Conservation (phyloP, 768 basidiomycete genomes). For the Pleurotus salmoneostramineus region DNA sequence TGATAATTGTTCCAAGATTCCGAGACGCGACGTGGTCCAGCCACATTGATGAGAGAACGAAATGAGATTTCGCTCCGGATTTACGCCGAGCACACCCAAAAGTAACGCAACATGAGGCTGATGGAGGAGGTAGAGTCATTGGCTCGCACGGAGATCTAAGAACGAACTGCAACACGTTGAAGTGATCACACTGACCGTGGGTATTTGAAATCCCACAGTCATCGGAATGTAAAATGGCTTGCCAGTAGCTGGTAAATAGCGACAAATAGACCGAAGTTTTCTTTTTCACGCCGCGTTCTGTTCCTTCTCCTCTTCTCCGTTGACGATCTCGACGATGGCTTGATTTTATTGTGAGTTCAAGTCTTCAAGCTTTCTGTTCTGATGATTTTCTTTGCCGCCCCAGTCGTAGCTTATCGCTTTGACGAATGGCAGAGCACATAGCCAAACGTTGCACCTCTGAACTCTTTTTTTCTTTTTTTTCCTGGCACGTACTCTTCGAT, state of each 20-base stretch:
- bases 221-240: background rate
- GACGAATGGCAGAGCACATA: constrained; percentile 19
- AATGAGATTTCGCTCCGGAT: too few relatives aligned
- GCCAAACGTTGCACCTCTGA: constrained; percentile 20
- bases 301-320: background rate
- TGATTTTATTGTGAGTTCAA: background rate
- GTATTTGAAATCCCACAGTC: too few relatives aligned
- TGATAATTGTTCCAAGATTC: too few relatives aligned
- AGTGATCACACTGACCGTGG: background rate
- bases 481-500: constrained; percentile 4
- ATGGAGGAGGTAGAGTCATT: too few relatives aligned
- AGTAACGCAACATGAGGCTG: too few relatives aligned
- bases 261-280: background rate
- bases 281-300: too few relatives aligned
- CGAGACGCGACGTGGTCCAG: too few relatives aligned
- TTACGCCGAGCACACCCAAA: too few relatives aligned
- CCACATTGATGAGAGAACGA: too few relatives aligned
- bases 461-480: background rate
- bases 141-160: too few relatives aligned
- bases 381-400: constrained; percentile 16
- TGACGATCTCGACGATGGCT: background rate
- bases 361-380: background rate
- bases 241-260: background rate
- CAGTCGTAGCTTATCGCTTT: constrained; percentile 18
- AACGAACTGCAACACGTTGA: background rate